phyloP scores from a whole-genome alignment of 73 alveolate genomes.

The Loxodes magnus region DNA sequence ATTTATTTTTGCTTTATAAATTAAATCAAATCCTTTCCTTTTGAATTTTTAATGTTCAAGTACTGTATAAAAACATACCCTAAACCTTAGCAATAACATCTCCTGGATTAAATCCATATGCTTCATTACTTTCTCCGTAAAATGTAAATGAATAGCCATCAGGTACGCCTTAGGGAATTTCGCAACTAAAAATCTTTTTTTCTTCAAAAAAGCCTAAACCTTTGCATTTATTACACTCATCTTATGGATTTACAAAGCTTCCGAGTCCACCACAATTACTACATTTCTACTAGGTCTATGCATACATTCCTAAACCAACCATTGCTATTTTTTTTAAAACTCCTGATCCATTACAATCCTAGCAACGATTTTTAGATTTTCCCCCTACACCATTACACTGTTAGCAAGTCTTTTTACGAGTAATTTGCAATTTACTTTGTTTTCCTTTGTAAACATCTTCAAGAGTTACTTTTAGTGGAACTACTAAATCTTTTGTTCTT shows the following conservation, averaged over 20 bases:
- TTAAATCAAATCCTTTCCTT: conserved; percentile 80
- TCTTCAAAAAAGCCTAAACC: conserved; percentile 62
- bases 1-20: conserved; percentile 61
- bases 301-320: conserved; percentile 64
- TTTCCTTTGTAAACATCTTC: conserved; percentile 86
- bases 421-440: conserved; percentile 59
- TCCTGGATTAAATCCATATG: conserved; percentile 80
- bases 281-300: conserved; percentile 59
- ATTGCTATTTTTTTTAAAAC: conserved; percentile 39
- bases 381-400: conserved; percentile 82
- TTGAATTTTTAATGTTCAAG: conserved; percentile 67
- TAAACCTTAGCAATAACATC: conserved; percentile 56
- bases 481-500: conserved; percentile 59
- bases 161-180: conserved; percentile 81
- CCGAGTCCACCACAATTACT: conserved; percentile 87
- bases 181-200: conserved; percentile 46
- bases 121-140: conserved; percentile 87
- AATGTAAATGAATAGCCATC: conserved; percentile 65
- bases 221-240: conserved; percentile 72
- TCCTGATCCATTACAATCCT: conserved; percentile 86
- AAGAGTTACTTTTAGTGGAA: conserved; percentile 60
- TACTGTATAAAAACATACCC: conserved; percentile 48
- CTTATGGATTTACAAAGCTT: conserved; percentile 39
- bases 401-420: conserved; percentile 68
- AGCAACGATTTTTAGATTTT: conserved; percentile 60